phyloP scores from a whole-genome alignment of 225 moss, liverwort and hornwort species.

The Thuidium tamariscinum region DNA sequence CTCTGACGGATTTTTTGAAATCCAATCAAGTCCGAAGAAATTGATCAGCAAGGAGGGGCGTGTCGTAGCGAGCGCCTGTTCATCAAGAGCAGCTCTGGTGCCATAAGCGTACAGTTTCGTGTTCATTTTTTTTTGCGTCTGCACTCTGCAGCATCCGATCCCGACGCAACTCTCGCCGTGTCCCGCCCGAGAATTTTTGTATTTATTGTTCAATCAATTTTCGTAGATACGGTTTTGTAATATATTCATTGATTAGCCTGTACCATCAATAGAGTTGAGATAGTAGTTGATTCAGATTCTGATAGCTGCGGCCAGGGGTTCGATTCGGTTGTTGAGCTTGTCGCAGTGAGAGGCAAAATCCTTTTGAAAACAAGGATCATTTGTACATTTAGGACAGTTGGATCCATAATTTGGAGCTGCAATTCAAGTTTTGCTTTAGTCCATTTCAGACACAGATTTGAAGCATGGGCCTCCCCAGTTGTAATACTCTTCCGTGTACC shows the following conservation, averaged over 20 bases:
- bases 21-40: neutral
- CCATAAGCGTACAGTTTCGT: neutral
- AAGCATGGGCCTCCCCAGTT: neutral
- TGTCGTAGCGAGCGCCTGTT: neutral
- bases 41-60: neutral
- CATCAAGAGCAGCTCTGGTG: neutral
- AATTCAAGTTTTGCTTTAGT: neutral
- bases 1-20: neutral
- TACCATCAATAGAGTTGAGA: neutral
- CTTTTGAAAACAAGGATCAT: neutral
- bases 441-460: neutral
- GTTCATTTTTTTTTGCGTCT: neutral
- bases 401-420: neutral
- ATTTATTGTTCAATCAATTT: neutral
- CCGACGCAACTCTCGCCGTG: neutral
- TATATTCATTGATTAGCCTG: neutral
- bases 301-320: neutral
- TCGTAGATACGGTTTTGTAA: neutral
- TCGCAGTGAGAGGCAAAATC: neutral
- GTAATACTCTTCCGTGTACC: neutral
- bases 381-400: conserved; percentile 4
- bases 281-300: neutral
- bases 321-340: neutral
- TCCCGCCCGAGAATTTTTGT: neutral
- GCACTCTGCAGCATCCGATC: too few species aligned